phyloP scores from a whole-genome alignment of 495 filamentous ascomycete species.

The Coniosporium apollinis region DNA sequence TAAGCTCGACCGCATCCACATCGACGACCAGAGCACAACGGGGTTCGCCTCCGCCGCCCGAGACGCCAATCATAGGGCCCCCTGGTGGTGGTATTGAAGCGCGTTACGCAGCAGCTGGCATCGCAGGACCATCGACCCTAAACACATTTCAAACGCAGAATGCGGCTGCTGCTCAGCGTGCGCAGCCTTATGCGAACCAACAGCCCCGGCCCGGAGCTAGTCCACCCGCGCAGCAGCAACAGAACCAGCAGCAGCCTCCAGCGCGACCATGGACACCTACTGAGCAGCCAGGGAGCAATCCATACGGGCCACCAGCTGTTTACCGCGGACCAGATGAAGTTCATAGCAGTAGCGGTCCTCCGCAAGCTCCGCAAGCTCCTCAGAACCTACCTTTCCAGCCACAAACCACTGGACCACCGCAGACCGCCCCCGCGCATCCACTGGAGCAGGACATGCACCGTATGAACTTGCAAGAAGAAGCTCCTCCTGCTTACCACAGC shows the following conservation, averaged over 20 bases:
- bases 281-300: slow-evolving; percentile 71
- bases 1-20: slow-evolving; percentile 75
- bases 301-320: slow-evolving; percentile 81
- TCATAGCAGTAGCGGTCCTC: slow-evolving; percentile 7
- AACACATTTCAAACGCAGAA: slow-evolving; percentile 66
- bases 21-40: slow-evolving; percentile 85
- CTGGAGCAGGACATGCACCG: slow-evolving; percentile 78
- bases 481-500: slow-evolving; percentile 84
- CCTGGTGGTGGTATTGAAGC: slow-evolving; percentile 71
- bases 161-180: slow-evolving; percentile 60
- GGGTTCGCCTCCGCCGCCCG: slow-evolving; percentile 87
- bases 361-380: slow-evolving; percentile 15
- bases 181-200: slow-evolving; percentile 52
- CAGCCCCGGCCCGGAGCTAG: slow-evolving; percentile 8
- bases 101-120: slow-evolving; percentile 73
- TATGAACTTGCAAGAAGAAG: slow-evolving; percentile 66
- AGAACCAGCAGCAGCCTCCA: slow-evolving; percentile 29
- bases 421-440: slow-evolving; percentile 26
- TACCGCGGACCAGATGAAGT: slow-evolving; percentile 67
- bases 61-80: slow-evolving; percentile 74
- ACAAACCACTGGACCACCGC: slow-evolving; percentile 10
- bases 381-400: slow-evolving; percentile 22
- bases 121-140: slow-evolving; percentile 67
- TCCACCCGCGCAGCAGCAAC: slow-evolving; percentile 19
- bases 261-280: slow-evolving; percentile 90